These are phyloP conservation scores for Cocos nucifera DNA, from an alignment of 176 grass and related monocot genomes.

Conservation along the genomic window DNA sequence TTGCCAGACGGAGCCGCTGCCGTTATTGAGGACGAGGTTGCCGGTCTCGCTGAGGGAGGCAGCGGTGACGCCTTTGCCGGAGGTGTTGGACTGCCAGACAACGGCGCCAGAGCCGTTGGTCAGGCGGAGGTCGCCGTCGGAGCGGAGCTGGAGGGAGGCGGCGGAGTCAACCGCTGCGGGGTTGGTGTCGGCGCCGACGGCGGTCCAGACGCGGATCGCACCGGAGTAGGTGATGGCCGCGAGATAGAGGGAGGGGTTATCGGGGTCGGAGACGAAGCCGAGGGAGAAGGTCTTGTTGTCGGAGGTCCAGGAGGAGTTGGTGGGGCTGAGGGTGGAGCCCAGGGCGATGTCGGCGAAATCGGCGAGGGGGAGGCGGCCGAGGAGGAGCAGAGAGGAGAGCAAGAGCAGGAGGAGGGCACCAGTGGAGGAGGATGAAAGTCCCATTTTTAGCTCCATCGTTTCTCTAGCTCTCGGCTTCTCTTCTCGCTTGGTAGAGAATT, in stretches of 20 bases:
- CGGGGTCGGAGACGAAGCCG: constrained; percentile 44
- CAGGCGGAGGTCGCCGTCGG: constrained; percentile 60
- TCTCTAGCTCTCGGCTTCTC: no score
- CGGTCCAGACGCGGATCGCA: constrained; percentile 47
- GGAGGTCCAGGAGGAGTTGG: constrained; percentile 45
- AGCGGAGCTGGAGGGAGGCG: constrained; percentile 46
- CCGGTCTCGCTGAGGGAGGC: constrained; percentile 44
- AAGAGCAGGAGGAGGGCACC: neutral
- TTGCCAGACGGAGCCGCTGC: constrained; percentile 39
- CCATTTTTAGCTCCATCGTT: constrained; percentile 27
- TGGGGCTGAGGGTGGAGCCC: constrained; percentile 48
- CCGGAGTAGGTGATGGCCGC: constrained; percentile 55
- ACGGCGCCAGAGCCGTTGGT: constrained; percentile 52
- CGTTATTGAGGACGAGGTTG: constrained; percentile 54
- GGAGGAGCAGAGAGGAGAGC: constrained; percentile 11
- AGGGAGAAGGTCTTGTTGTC: constrained; percentile 39
- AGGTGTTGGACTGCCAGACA: constrained; percentile 62
- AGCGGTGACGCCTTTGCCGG: constrained; percentile 21
- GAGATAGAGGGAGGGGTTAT: constrained; percentile 49
- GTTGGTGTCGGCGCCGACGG: constrained; percentile 10
- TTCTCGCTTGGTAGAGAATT: no score
- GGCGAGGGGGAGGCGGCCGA: constrained; percentile 18
- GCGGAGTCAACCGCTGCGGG: constrained; percentile 41
- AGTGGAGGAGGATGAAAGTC: neutral
- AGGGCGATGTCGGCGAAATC: constrained; percentile 38